phyloP scores from a whole-genome alignment of 2,329 filamentous ascomycete genomes.

The Cadophora sp. region DNA sequence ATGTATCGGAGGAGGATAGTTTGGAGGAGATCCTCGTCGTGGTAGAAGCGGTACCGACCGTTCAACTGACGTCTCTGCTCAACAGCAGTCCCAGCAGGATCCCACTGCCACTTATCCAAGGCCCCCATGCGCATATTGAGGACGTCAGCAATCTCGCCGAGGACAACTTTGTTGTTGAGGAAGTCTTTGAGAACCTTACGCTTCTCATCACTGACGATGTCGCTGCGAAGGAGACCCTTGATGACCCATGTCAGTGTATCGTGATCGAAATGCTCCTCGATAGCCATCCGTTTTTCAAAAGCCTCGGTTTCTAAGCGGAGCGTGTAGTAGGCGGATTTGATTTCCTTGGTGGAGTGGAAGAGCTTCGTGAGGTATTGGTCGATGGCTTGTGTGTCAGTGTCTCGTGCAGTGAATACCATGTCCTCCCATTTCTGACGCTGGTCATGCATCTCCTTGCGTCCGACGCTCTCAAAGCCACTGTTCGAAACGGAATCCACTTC shows the following conservation, averaged over 20 bases:
- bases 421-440: constrained; percentile 61
- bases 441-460: constrained; percentile 60
- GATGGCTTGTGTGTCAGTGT: constrained; percentile 54
- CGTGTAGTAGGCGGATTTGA: constrained; percentile 50
- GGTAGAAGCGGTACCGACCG: constrained; percentile 64
- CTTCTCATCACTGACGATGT: constrained; percentile 60
- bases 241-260: constrained; percentile 53
- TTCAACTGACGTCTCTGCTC: constrained; percentile 61
- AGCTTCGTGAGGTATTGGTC: constrained; percentile 56
- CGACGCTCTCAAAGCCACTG: constrained; percentile 53
- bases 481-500: constrained; percentile 34
- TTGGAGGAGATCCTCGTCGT: constrained; percentile 64
- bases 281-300: constrained; percentile 43
- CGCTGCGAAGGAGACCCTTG: constrained; percentile 55
- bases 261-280: constrained; percentile 48
- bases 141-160: constrained; percentile 61
- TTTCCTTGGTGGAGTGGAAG: constrained; percentile 51
- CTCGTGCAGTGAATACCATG: constrained; percentile 56
- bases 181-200: constrained; percentile 56
- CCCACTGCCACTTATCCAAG: constrained; percentile 60
- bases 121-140: constrained; percentile 61
- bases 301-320: constrained; percentile 49
- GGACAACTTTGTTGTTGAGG: constrained; percentile 54
- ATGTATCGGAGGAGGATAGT: constrained; percentile 60
- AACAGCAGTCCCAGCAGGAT: constrained; percentile 51